These are phyloP conservation scores for Adansonia gregorii DNA, from an alignment of 441 rosid species.

Conservation along the genomic window DNA sequence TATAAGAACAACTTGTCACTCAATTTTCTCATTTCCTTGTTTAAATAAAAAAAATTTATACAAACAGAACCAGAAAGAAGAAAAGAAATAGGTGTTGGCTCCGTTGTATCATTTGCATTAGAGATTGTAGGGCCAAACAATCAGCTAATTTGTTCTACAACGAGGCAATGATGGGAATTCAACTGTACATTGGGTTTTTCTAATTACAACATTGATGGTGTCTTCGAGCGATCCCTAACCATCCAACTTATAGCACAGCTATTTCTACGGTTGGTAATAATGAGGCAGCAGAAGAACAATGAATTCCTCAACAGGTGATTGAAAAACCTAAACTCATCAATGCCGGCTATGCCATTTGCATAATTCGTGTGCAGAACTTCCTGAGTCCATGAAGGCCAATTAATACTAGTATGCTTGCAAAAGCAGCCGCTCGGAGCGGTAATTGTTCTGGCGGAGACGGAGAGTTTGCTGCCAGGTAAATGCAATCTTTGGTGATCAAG, in stretches of 20 bases:
- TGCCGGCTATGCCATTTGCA: not conserved
- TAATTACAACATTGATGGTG: not conserved
- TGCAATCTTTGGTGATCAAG: constrained; percentile 51
- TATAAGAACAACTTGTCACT: not conserved
- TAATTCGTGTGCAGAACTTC: constrained; percentile 37
- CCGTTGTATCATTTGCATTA: not conserved
- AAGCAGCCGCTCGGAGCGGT: constrained; percentile 38
- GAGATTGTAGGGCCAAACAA: not conserved
- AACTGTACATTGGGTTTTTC: constrained; percentile 16
- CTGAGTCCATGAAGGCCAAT: constrained; percentile 53
- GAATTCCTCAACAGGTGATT: too few species aligned
- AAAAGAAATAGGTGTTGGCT: not conserved
- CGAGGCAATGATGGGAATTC: not conserved
- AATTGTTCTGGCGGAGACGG: constrained; percentile 57
- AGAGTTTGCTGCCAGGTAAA: constrained; percentile 45
- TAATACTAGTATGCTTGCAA: constrained; percentile 50
- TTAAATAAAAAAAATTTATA: not conserved
- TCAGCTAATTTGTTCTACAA: not conserved
- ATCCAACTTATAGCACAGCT: not conserved
- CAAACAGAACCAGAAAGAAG: not conserved
- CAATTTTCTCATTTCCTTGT: not conserved
- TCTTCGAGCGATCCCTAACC: not conserved
- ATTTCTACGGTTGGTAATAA: not conserved
- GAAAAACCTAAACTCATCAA: not conserved
- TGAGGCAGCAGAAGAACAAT: not conserved